phyloP scores from a whole-genome alignment of 1,139 yeast species.

The Trichomonascaceae sp. region DNA sequence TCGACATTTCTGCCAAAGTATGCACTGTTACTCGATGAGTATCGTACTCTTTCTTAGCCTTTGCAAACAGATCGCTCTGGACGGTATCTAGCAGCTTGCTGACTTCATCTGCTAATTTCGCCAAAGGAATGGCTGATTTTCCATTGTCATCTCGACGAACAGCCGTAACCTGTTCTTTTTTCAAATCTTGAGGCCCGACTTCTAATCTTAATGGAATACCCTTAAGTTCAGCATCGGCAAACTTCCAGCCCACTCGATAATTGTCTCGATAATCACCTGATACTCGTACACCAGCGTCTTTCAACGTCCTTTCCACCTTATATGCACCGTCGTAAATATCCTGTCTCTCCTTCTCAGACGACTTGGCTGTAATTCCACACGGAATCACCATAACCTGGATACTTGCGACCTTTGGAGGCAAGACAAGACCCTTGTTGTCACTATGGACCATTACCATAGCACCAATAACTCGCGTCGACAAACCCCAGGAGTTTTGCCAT shows the following conservation, averaged over 20 bases:
- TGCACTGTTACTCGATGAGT: slow-evolving; percentile 73
- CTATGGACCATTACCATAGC: slow-evolving; percentile 99
- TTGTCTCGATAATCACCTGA: slow-evolving; percentile 85
- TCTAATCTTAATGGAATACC: slow-evolving; percentile 94
- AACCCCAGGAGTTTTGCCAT: slow-evolving; percentile 99
- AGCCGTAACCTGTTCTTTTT: slow-evolving; percentile 70
- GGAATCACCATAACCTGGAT: slow-evolving; percentile 89
- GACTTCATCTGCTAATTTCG: slow-evolving; percentile 58
- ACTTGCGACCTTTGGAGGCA: slow-evolving; percentile 96
- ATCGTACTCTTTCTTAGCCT: slow-evolving; percentile 80
- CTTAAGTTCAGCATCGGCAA: slow-evolving; percentile 94
- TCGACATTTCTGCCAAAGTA: slow-evolving; percentile 89
- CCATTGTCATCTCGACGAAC: slow-evolving; percentile 90
- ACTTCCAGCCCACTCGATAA: slow-evolving; percentile 98
- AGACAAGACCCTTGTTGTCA: slow-evolving; percentile 95
- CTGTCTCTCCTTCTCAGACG: slow-evolving; percentile 67
- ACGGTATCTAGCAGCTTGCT: slow-evolving; percentile 74
- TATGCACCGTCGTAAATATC: slow-evolving; percentile 65
- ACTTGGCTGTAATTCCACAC: slow-evolving; percentile 87
- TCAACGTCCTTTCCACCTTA: slow-evolving; percentile 36
- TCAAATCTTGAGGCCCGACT: slow-evolving; percentile 92
- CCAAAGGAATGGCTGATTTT: slow-evolving; percentile 61
- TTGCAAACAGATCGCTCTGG: slow-evolving; percentile 66
- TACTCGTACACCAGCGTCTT: slow-evolving; percentile 51
- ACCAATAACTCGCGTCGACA: slow-evolving; percentile 97